Conservation (phyloP, 768 basidiomycete genomes). For the Suillus ampliporus region DNA sequence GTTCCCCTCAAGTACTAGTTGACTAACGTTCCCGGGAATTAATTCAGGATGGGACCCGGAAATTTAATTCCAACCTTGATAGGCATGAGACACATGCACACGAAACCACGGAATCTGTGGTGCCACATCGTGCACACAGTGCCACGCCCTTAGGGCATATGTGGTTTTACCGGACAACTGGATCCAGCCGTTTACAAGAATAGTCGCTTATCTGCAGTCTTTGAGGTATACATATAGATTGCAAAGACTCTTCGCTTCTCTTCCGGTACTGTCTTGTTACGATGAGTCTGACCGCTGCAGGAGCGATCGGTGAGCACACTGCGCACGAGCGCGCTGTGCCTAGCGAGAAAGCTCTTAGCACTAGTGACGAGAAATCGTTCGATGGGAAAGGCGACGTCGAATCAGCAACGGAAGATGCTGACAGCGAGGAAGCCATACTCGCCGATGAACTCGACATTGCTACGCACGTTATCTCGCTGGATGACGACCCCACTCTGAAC, state of each 20-base stretch:
- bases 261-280: neutral
- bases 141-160: no score
- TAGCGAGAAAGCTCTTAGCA: conserved; percentile 11
- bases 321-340: neutral
- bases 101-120: neutral
- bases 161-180: neutral
- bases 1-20: no score
- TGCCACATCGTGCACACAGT: no score
- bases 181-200: neutral
- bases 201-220: conserved; percentile 5
- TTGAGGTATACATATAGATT: neutral
- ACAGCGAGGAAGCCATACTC: conserved; percentile 40
- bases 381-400: conserved; percentile 40
- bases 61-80: neutral
- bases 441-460: conserved; percentile 48
- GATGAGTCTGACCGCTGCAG: conserved; percentile 12
- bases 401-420: conserved; percentile 29
- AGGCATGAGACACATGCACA: neutral
- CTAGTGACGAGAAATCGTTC: conserved; percentile 38
- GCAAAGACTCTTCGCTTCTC: neutral
- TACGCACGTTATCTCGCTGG: conserved; percentile 47
- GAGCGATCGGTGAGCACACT: neutral
- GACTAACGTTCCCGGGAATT: neutral
- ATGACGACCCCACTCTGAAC: conserved; percentile 51
- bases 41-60: no score